These are phyloP conservation scores for Echria macrotheca DNA, from an alignment of 495 filamentous ascomycete species.

Conservation along the genomic window DNA sequence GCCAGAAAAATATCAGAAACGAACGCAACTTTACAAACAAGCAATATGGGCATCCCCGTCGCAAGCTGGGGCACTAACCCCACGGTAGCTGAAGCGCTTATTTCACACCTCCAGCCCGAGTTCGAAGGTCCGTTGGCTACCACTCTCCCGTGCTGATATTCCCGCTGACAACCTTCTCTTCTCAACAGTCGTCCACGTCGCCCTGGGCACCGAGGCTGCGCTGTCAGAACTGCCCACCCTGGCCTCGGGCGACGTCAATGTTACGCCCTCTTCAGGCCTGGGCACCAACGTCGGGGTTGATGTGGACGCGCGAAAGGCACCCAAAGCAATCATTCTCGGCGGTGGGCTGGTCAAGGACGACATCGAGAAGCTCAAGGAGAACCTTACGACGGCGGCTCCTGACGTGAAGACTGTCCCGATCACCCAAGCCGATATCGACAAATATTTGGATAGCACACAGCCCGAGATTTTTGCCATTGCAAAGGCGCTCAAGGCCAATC, in stretches of 20 bases:
- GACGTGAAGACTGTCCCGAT: conserved; percentile 16
- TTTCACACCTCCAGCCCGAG: conserved; percentile 19
- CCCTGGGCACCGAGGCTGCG: conserved; percentile 16
- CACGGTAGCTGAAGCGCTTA: conserved; percentile 17
- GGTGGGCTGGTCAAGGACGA: conserved; percentile 19
- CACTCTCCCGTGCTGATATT: neutral
- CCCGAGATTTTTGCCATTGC: conserved; percentile 19
- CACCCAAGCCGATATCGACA: conserved; percentile 18
- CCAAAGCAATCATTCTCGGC: conserved; percentile 25
- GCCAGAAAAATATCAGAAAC: too few species aligned
- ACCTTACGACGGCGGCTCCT: conserved; percentile 9
- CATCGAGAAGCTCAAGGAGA: conserved; percentile 11
- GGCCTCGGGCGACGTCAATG: conserved; percentile 13
- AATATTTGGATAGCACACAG: conserved; percentile 6
- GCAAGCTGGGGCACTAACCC: conserved; percentile 23
- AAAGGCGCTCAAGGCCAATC: conserved; percentile 17
- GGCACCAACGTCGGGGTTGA: conserved; percentile 19
- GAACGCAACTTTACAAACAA: too few species aligned
- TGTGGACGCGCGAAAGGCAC: conserved; percentile 15
- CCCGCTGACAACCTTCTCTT: neutral
- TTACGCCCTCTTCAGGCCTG: conserved; percentile 8
- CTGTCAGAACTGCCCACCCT: conserved; percentile 21
- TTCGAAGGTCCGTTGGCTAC: conserved; percentile 18
- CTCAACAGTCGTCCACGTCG: conserved; percentile 24
- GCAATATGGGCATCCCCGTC: conserved; percentile 18